Percentiles rank a stretch among this genome's conserved stretches.
Evolutionary conservation across 768 basidiomycete species (phyloP).

Genomic region (Suillus spraguei): DNA sequence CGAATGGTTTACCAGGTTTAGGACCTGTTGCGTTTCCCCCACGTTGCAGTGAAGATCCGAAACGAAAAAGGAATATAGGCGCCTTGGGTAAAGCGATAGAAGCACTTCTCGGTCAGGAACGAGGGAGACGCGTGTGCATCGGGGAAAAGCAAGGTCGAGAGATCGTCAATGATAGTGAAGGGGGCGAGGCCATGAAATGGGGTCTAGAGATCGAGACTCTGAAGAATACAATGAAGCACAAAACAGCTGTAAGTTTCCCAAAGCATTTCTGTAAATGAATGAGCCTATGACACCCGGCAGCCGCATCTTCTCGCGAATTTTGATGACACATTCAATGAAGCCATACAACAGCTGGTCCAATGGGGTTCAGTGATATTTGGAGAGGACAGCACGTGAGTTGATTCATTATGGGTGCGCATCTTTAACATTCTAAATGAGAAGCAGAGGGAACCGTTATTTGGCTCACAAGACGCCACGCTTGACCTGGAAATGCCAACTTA

Average conservation of each 20-base stretch:
- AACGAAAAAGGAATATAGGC: constrained; percentile 72
- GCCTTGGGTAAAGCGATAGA: constrained; percentile 75
- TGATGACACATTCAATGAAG: constrained; percentile 77
- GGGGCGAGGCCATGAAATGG: constrained; percentile 77
- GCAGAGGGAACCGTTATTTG: constrained; percentile 71
- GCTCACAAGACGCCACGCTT: constrained; percentile 73
- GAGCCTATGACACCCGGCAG: constrained; percentile 38
- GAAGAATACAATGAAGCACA: constrained; percentile 57
- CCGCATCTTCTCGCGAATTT: constrained; percentile 57
- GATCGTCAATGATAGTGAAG: constrained; percentile 45
- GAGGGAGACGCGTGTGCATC: constrained; percentile 66
- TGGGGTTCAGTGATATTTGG: constrained; percentile 75
- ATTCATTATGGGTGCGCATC: constrained; percentile 27
- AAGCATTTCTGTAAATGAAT: constrained; percentile 13
- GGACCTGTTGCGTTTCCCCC: constrained; percentile 81
- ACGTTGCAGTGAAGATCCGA: constrained; percentile 76
- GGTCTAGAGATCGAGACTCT: constrained; percentile 65
- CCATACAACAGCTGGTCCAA: constrained; percentile 72
- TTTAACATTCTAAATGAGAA: constrained; percentile 21
- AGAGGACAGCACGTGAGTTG: constrained; percentile 63
- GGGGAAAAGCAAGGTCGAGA: constrained; percentile 41
- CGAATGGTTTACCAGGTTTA: constrained; percentile 74
- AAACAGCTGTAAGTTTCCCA: constrained; percentile 49
- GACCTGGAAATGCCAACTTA: constrained; percentile 64
- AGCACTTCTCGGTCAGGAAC: constrained; percentile 58